Evolutionary conservation across 1,139 yeast genomes (phyloP).

Genomic region (Suzukiozyma palmioleophila): DNA sequence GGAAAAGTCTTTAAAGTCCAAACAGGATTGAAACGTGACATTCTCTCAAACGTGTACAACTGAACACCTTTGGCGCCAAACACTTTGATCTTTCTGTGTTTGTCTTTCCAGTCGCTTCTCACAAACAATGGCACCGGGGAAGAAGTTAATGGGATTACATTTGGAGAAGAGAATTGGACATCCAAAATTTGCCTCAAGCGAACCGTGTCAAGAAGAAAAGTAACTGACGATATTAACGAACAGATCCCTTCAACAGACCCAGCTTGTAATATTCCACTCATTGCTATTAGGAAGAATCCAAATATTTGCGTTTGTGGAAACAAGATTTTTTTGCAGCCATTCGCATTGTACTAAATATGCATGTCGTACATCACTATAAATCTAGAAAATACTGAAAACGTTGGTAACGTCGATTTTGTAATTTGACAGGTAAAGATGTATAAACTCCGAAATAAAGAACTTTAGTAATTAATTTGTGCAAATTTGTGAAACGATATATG

Average conservation of each 20-base stretch:
- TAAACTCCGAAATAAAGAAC: no score
- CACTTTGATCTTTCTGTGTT: slow-evolving; percentile 43
- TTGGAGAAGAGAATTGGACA: slow-evolving; percentile 32
- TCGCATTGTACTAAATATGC: neutral
- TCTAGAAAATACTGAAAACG: neutral
- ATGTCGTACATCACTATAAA: no score
- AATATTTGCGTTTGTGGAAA: neutral
- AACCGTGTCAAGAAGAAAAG: slow-evolving; percentile 36
- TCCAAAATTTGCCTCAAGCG: slow-evolving; percentile 30
- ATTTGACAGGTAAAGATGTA: no score
- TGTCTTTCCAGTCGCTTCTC: slow-evolving; percentile 47
- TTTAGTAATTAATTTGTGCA: neutral
- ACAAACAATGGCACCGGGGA: slow-evolving; percentile 38
- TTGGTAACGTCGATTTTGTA: no score
- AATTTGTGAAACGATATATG: neutral
- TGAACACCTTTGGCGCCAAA: slow-evolving; percentile 40
- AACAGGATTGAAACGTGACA: slow-evolving; percentile 44
- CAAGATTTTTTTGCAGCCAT: slow-evolving; percentile 2
- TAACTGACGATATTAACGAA: slow-evolving; percentile 30
- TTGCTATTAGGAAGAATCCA: slow-evolving; percentile 3
- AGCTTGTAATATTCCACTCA: slow-evolving; percentile 33
- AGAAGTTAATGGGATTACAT: slow-evolving; percentile 33
- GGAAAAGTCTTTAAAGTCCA: slow-evolving; percentile 50
- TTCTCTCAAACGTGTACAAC: slow-evolving; percentile 48
- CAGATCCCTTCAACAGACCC: slow-evolving; percentile 41